phyloP scores from a whole-genome alignment of 1,139 yeast genomes.

The Candida tunisiensis region DNA sequence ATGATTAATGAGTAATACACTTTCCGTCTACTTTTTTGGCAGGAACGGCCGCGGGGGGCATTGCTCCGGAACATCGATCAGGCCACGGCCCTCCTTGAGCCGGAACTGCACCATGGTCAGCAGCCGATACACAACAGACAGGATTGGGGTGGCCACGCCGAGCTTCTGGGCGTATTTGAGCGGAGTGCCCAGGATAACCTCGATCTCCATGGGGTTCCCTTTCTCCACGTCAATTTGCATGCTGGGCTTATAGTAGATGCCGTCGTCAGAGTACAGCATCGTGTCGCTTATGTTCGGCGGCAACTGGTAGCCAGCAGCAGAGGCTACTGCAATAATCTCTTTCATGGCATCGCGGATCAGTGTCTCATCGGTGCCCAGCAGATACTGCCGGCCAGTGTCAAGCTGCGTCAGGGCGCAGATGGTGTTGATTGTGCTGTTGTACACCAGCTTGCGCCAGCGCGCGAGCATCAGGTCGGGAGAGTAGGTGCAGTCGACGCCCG shows the following conservation, averaged over 20 bases:
- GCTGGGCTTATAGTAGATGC: conserved; percentile 50
- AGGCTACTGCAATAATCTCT: conserved; percentile 47
- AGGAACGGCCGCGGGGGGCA: too few species aligned
- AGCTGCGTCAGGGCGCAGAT: conserved; percentile 37
- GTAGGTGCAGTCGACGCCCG: conserved; percentile 22
- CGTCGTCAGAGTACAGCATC: conserved; percentile 45
- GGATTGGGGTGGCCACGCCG: conserved; percentile 40
- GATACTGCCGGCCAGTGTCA: conserved; percentile 44
- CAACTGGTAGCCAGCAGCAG: conserved; percentile 39
- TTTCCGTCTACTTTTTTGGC: too few species aligned
- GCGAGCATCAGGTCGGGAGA: conserved; percentile 23
- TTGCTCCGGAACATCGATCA: conserved; percentile 28
- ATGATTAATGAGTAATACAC: too few species aligned
- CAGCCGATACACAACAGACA: conserved; percentile 38
- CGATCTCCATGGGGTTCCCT: conserved; percentile 55
- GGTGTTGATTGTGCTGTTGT: conserved; percentile 53
- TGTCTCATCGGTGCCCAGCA: conserved; percentile 30
- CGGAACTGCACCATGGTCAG: conserved; percentile 43
- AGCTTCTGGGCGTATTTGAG: conserved; percentile 38
- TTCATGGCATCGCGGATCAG: conserved; percentile 39
- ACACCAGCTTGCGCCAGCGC: conserved; percentile 59
- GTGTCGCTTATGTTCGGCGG: conserved; percentile 28
- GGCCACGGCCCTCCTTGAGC: conserved; percentile 36
- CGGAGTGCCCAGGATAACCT: conserved; percentile 59
- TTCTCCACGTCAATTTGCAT: conserved; percentile 60